A percentile compares a stretch with the other conserved stretches of the same genome.
Conservation (phyloP, 2,329 filamentous ascomycete genomes). For the Fusarium setosum region DNA sequence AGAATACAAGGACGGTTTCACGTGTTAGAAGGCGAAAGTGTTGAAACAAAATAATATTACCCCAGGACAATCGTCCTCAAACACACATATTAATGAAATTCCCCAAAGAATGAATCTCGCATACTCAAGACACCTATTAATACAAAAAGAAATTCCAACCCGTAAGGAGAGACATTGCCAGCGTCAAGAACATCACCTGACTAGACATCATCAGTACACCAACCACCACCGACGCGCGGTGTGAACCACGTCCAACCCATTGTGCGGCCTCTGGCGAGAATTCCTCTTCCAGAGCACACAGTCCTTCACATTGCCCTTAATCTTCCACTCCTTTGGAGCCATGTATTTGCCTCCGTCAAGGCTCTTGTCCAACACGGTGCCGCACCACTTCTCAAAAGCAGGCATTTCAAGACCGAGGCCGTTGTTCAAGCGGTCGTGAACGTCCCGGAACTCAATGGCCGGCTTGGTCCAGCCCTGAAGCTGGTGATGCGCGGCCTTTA, state of each 20-base stretch:
- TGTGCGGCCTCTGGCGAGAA: neutral
- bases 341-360: constrained; percentile 34
- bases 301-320: constrained; percentile 25
- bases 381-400: constrained; percentile 36
- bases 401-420: constrained; percentile 28
- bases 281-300: constrained; percentile 18
- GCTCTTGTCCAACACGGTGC: constrained; percentile 21
- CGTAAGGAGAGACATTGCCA: neutral
- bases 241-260: constrained; percentile 27
- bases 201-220: constrained; percentile 4
- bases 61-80: neutral
- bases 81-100: neutral
- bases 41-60: neutral
- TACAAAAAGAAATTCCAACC: neutral
- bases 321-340: constrained; percentile 27
- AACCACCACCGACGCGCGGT: constrained; percentile 35
- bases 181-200: neutral
- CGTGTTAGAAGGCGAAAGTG: too few species aligned
- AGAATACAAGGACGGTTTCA: too few species aligned
- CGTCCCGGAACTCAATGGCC: constrained; percentile 26
- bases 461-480: constrained; percentile 35
- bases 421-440: constrained; percentile 30
- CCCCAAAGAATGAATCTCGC: neutral
- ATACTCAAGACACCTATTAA: neutral
- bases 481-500: constrained; percentile 31